A percentile compares a stretch with the other conserved stretches of the same genome.
Evolutionary conservation across 1,139 yeast genomes (phyloP).

Genomic region (Yamadazyma friedrichii): DNA sequence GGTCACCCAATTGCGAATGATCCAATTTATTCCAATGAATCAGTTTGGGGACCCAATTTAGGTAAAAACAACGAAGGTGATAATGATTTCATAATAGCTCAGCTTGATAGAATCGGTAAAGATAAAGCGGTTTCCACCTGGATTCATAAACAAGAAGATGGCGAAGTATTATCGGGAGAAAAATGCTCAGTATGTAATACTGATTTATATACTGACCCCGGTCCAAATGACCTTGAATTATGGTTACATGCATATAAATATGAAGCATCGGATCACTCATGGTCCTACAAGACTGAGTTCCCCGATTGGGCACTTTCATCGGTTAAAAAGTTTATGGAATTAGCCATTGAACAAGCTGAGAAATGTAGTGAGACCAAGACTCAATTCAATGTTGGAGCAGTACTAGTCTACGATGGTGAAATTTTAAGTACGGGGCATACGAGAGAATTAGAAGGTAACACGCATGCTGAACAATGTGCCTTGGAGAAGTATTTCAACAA

Average conservation of each 20-base stretch:
- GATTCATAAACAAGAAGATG: conserved; percentile 56
- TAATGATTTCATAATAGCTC: conserved; percentile 40
- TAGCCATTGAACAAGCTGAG: conserved; percentile 74
- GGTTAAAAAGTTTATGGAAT: conserved; percentile 53
- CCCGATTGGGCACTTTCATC: conserved; percentile 85
- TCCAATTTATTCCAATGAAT: conserved; percentile 70
- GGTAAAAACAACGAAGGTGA: conserved; percentile 57
- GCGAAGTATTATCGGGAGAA: conserved; percentile 60
- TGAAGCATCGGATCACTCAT: conserved; percentile 52
- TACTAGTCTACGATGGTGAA: conserved; percentile 64
- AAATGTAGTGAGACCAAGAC: conserved; percentile 83
- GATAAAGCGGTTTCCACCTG: conserved; percentile 66
- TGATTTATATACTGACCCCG: conserved; percentile 85
- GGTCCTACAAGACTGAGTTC: conserved; percentile 77
- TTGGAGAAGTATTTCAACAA: conserved; percentile 63
- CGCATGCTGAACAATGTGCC: conserved; percentile 98
- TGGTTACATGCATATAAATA: conserved; percentile 91
- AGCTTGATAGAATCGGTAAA: conserved; percentile 67
- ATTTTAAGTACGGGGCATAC: conserved; percentile 82
- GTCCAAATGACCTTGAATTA: conserved; percentile 76
- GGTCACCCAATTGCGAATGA: conserved; percentile 95
- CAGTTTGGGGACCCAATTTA: conserved; percentile 67
- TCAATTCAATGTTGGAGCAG: conserved; percentile 94
- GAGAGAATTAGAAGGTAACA: conserved; percentile 89
- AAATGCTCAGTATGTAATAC: conserved; percentile 66